Base-by-base conservation (phyloP, 352 stramenopile genomes). In the Phytophthora capsici region DNA sequence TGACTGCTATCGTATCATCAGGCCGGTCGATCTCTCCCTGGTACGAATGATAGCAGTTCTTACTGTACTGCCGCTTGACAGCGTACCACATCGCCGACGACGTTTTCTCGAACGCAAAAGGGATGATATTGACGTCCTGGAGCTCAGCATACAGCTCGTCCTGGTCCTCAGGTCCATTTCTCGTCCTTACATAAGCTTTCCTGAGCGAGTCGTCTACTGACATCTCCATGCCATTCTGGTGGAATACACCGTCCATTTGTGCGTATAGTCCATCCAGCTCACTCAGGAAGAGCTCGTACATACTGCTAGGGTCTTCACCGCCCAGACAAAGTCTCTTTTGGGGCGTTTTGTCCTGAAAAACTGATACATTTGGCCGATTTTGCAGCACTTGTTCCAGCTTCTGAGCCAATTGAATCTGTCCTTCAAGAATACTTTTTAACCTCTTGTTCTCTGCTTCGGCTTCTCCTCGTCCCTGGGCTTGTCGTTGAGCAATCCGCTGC, bases 381-480 rank as follows among this genome's bases (percentile, higher is more conserved):
- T 75, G 68, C 28, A 89, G 63, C 52, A 87, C 69, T 20, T 82
- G 51, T 32, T 89, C 74, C 14, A 89, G 74, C 14, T 66, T 71
- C 34, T 80, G 74, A 22, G 74, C 76, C 41, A 86, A 62, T 41
- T 68, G 59, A 60, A 86, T 82, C 58, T 89, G 81, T 6, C 63
- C 70, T 34, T 88, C 58, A 12, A 89, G 63, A 43, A 72, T 65
- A 10, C 30, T 48, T 17, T 73, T 73, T 3, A 90, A 53, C 13
- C 81, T 70, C 34, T 57, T 52, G 17, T 86, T 86, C 63, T 89
- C 81, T 12, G 45, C 46, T 48, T 89, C 74, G 36, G 78, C 55
- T 17, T 58, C 63, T 8, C 69, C 45, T 6, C 69, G 69, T 12
- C 65, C 62, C 34, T 70, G 55, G 7, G 72, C 66, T 46, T 89